Evolutionary conservation across 2,329 filamentous ascomycete genomes (phyloP).

Genomic region (Penicillium expansum): DNA sequence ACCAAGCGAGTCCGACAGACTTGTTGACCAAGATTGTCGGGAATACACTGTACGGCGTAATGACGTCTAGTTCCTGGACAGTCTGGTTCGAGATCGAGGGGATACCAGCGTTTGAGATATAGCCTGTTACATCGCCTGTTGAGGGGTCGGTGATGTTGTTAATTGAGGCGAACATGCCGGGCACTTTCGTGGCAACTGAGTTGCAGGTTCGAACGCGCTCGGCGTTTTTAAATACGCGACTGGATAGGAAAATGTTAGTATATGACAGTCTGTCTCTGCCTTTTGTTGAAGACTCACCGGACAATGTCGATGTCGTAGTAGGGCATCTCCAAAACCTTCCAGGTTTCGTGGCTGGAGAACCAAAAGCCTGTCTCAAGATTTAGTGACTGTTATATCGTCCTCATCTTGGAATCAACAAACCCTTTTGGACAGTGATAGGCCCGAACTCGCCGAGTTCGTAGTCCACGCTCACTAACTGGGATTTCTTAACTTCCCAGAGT

Average conservation of each 20-base stretch:
- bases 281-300: constrained; percentile 22
- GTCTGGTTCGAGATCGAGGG: constrained; percentile 43
- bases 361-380: constrained; percentile 28
- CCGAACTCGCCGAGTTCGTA: constrained; percentile 39
- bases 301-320: constrained; percentile 45
- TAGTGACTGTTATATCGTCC: background rate
- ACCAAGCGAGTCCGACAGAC: constrained; percentile 44
- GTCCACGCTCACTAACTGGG: constrained; percentile 38
- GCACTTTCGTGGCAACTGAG: constrained; percentile 37
- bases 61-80: constrained; percentile 43
- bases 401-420: constrained; percentile 4
- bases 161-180: constrained; percentile 45
- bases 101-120: constrained; percentile 45
- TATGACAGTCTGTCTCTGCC: background rate
- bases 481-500: constrained; percentile 42
- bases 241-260: constrained; percentile 11
- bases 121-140: constrained; percentile 39
- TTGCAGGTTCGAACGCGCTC: constrained; percentile 46
- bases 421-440: constrained; percentile 45
- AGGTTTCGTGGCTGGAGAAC: constrained; percentile 45
- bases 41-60: constrained; percentile 44
- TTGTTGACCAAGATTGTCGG: constrained; percentile 42
- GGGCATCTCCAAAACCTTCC: constrained; percentile 46
- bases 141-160: constrained; percentile 44
- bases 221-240: constrained; percentile 41